Evolutionary conservation across 2,329 filamentous ascomycete species (phyloP).

Genomic region (Apiospora rasikravindrae): DNA sequence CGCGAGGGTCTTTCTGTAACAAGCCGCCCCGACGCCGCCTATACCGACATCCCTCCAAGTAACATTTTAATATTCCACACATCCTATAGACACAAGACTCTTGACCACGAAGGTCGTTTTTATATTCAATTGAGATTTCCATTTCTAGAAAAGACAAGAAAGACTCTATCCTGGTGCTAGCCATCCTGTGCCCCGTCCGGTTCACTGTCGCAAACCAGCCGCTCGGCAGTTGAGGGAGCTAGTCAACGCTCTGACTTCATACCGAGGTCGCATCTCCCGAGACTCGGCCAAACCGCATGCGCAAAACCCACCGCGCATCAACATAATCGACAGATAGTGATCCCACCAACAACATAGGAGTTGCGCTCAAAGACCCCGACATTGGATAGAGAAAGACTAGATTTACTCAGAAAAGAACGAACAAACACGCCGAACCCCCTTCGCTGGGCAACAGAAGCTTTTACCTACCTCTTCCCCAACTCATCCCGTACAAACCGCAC

Average conservation of each 20-base stretch:
- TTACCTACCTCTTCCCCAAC: too few species aligned
- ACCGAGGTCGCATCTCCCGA: constrained; percentile 15
- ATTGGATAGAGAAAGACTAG: neutral
- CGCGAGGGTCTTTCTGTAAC: neutral
- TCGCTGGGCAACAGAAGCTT: neutral
- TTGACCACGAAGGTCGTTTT: neutral
- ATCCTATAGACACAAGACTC: neutral
- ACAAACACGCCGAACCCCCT: neutral
- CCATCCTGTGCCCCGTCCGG: neutral
- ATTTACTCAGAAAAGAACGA: neutral
- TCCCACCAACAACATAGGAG: neutral
- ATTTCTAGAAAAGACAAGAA: neutral
- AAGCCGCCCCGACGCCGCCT: neutral
- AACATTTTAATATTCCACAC: neutral
- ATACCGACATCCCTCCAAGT: neutral
- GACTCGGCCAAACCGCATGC: constrained; percentile 4
- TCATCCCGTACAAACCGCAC: too few species aligned
- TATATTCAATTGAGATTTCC: neutral
- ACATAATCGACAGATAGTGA: constrained; percentile 12
- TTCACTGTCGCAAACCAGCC: neutral
- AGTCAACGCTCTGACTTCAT: constrained; percentile 9
- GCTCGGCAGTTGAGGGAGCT: constrained; percentile 8
- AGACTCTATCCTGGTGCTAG: neutral
- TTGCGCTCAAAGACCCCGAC: neutral
- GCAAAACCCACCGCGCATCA: constrained; percentile 6